A percentile compares a stretch with the other conserved stretches of the same genome.
These are phyloP conservation scores for Circinella umbellata DNA, from an alignment of 371 early-diverging fungal species.

Conservation along the genomic window DNA sequence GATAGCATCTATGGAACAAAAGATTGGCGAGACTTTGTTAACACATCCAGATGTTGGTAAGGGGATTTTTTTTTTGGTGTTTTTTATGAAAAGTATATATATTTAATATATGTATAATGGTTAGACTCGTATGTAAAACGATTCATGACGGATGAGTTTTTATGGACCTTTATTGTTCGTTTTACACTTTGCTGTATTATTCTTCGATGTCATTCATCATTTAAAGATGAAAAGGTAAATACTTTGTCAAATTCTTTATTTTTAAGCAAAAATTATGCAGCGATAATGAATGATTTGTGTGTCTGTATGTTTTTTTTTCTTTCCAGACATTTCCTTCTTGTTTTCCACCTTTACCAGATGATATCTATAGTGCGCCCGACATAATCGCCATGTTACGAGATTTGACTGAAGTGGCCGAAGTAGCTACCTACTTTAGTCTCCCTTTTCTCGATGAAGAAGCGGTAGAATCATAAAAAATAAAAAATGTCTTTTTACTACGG, in stretches of 20 bases:
- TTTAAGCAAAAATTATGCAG: neutral
- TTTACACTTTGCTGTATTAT: constrained; percentile 79
- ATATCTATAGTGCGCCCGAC: constrained; percentile 36
- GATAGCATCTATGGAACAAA: constrained; percentile 55
- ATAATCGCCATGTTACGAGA: constrained; percentile 46
- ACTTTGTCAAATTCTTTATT: too few species aligned
- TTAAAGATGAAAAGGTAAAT: constrained; percentile 66
- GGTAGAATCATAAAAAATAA: constrained; percentile 3
- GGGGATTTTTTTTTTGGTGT: neutral
- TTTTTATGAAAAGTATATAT: too few species aligned
- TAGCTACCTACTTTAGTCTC: constrained; percentile 49
- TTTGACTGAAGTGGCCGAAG: constrained; percentile 44
- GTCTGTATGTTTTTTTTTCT: too few species aligned
- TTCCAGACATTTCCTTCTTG: constrained; percentile 29
- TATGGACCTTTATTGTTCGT: constrained; percentile 85
- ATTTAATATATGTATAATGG: too few species aligned
- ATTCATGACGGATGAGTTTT: constrained; percentile 89
- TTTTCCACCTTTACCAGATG: constrained; percentile 44
- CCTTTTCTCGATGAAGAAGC: constrained; percentile 23
- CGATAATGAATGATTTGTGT: neutral
- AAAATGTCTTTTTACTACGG: too few species aligned
- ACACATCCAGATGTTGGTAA: constrained; percentile 54
- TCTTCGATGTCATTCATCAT: constrained; percentile 64
- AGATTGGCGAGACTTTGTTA: constrained; percentile 58
- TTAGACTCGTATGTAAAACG: constrained; percentile 64